These are phyloP conservation scores for Xerocomellus amylosporus DNA, from an alignment of 768 basidiomycete species.

Conservation along the genomic window DNA sequence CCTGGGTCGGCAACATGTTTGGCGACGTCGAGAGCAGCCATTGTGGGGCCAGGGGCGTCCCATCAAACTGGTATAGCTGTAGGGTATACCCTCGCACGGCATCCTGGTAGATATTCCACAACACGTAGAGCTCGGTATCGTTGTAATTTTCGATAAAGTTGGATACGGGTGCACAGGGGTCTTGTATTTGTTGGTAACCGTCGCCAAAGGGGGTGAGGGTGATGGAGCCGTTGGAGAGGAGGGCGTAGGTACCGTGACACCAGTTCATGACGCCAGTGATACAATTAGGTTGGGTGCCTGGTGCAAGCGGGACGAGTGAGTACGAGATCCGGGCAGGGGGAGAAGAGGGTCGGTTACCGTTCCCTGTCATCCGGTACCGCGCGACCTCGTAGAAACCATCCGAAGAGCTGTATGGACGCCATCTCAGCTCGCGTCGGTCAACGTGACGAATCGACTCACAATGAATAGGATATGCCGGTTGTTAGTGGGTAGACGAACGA, in stretches of 20 bases:
- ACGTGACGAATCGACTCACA: slow-evolving; percentile 49
- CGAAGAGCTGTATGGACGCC: slow-evolving; percentile 44
- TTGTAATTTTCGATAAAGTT: slow-evolving; percentile 88
- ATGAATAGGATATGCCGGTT: slow-evolving; percentile 86
- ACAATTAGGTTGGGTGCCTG: slow-evolving; percentile 82
- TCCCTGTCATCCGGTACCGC: slow-evolving; percentile 84
- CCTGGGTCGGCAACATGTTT: slow-evolving; percentile 80
- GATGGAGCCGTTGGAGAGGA: slow-evolving; percentile 78
- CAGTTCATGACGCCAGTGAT: slow-evolving; percentile 86
- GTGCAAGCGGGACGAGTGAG: background rate
- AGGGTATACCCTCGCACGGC: slow-evolving; percentile 59
- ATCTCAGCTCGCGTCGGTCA: background rate
- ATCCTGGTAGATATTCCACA: slow-evolving; percentile 77
- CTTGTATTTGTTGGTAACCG: slow-evolving; percentile 93
- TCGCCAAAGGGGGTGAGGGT: slow-evolving; percentile 72
- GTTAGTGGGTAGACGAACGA: slow-evolving; percentile 82
- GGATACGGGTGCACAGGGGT: slow-evolving; percentile 85
- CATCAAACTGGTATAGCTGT: slow-evolving; percentile 77
- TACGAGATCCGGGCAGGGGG: background rate
- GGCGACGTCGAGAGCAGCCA: slow-evolving; percentile 67
- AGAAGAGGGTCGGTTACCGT: slow-evolving; percentile 49
- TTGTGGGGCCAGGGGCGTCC: slow-evolving; percentile 68
- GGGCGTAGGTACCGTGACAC: slow-evolving; percentile 78
- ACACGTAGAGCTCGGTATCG: slow-evolving; percentile 58
- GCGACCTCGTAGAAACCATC: slow-evolving; percentile 86